Conservation (phyloP, 116 monocot species). For the Trichopus zeylanicus region DNA sequence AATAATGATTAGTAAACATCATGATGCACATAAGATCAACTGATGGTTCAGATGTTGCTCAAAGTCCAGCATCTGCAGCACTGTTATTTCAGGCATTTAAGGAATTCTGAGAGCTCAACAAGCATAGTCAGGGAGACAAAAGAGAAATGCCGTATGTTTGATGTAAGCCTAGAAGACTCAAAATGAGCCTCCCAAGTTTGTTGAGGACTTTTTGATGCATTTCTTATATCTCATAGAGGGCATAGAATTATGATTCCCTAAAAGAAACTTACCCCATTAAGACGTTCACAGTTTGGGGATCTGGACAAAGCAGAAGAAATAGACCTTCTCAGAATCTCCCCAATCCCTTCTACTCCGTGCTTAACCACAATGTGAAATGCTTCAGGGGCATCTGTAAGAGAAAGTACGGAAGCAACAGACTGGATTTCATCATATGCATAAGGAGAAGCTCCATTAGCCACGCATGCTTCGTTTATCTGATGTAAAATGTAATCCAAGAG, state of each 20-base stretch:
- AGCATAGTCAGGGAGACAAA: too few relatives aligned
- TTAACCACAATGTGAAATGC: constrained; percentile 83
- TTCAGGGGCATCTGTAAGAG: constrained; percentile 77
- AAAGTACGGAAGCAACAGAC: constrained; percentile 65
- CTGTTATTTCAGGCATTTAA: too few relatives aligned
- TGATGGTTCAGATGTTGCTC: too few relatives aligned
- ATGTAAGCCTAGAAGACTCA: too few relatives aligned
- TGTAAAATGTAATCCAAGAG: constrained; percentile 77
- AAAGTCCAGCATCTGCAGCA: too few relatives aligned
- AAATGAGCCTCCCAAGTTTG: too few relatives aligned
- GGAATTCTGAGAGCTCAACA: too few relatives aligned
- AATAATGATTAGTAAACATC: too few relatives aligned
- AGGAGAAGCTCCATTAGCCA: constrained; percentile 40
- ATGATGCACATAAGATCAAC: too few relatives aligned
- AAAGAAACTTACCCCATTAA: constrained; percentile 51
- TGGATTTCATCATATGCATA: constrained; percentile 62
- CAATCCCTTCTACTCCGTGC: constrained; percentile 84
- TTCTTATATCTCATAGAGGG: too few relatives aligned
- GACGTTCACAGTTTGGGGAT: constrained; percentile 50
- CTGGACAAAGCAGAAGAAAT: constrained; percentile 54
- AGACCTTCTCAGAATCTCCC: constrained; percentile 61
- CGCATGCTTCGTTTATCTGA: constrained; percentile 62
- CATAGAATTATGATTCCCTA: not conserved
- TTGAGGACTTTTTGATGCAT: not conserved
- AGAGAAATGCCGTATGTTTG: too few relatives aligned